A percentile compares a stretch with the other conserved stretches of the same genome.
Evolutionary conservation across 2,329 filamentous ascomycete species (phyloP).

Genomic region (Hypoxylon sp.): DNA sequence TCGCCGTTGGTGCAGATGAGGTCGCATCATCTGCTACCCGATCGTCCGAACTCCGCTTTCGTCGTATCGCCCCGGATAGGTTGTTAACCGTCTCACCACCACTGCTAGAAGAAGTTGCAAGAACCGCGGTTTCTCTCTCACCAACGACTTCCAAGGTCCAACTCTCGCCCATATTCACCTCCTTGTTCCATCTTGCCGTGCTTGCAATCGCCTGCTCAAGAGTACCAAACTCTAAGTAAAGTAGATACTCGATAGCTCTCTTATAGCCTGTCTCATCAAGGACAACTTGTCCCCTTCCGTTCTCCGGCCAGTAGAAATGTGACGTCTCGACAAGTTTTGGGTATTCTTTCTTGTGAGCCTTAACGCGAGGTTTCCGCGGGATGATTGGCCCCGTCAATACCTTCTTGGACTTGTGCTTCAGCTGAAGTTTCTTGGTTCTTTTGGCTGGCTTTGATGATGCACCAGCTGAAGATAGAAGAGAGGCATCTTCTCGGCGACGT

Average conservation of each 20-base stretch:
- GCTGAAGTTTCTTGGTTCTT: constrained; percentile 25
- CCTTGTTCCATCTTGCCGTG: constrained; percentile 74
- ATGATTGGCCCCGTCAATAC: constrained; percentile 67
- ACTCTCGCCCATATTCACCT: constrained; percentile 63
- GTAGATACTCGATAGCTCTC: constrained; percentile 72
- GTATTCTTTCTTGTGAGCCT: constrained; percentile 63
- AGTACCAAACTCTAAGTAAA: constrained; percentile 77
- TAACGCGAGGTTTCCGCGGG: constrained; percentile 70
- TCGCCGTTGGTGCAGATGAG: constrained; percentile 38
- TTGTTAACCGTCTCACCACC: constrained; percentile 52
- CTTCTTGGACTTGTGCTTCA: constrained; percentile 57
- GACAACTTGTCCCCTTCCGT: constrained; percentile 69
- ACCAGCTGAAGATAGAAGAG: constrained; percentile 44
- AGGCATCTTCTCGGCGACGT: constrained; percentile 21
- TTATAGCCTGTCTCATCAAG: constrained; percentile 72
- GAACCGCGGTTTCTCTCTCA: constrained; percentile 43
- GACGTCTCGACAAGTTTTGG: constrained; percentile 62
- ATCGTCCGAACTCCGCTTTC: constrained; percentile 50
- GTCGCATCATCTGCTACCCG: neutral
- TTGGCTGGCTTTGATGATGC: constrained; percentile 45
- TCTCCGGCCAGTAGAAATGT: constrained; percentile 72
- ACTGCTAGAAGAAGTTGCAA: constrained; percentile 18
- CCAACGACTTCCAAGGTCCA: constrained; percentile 65
- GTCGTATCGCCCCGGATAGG: constrained; percentile 58
- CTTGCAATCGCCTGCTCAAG: constrained; percentile 69